phyloP scores from a whole-genome alignment of 495 filamentous ascomycete genomes.

The Podospora australis region DNA sequence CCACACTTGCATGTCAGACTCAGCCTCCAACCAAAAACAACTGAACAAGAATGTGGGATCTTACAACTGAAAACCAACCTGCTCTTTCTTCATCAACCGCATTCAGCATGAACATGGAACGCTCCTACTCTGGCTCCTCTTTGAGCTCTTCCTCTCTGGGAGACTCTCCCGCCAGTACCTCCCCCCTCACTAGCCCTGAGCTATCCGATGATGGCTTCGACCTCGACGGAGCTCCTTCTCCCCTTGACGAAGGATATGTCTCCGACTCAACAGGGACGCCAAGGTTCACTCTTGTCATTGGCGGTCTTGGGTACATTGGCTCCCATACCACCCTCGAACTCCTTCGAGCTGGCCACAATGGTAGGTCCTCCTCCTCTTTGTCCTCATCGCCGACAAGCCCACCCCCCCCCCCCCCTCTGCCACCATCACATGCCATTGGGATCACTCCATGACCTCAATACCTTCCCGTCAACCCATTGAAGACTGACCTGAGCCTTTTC shows the following conservation, averaged over 20 bases:
- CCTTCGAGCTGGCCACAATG: conserved; percentile 55
- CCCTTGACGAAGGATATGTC: neutral
- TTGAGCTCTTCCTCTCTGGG: conserved; percentile 10
- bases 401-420: neutral
- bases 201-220: conserved; percentile 19
- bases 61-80: neutral
- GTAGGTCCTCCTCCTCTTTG: too few relatives aligned
- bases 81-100: neutral
- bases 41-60: conserved; percentile 1
- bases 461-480: neutral
- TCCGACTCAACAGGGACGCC: neutral
- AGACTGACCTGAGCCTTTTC: too few relatives aligned
- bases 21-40: neutral
- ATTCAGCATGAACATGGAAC: conserved; percentile 3
- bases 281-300: conserved; percentile 53
- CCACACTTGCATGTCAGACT: neutral
- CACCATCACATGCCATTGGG: neutral
- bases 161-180: conserved; percentile 3
- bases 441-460: neutral
- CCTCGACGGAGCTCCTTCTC: conserved; percentile 7
- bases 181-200: conserved; percentile 19
- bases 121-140: conserved; percentile 6
- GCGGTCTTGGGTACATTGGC: conserved; percentile 62
- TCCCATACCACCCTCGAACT: conserved; percentile 59
- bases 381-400: too few relatives aligned